A percentile compares a stretch with the other conserved stretches of the same genome.
These are phyloP conservation scores for Ilex aquifolium DNA, from an alignment of 257 asterid species.

Conservation along the genomic window DNA sequence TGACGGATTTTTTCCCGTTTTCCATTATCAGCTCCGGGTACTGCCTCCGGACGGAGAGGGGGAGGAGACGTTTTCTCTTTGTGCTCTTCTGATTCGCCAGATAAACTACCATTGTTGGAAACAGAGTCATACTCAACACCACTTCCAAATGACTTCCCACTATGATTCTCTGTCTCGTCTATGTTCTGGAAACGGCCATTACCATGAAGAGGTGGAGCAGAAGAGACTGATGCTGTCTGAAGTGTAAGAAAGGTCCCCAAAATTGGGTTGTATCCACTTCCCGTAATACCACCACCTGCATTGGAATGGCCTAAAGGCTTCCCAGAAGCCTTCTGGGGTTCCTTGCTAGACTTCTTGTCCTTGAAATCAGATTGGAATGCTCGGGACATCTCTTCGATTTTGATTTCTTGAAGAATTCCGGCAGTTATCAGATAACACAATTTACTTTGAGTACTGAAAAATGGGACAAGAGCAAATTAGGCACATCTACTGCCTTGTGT, in stretches of 20 bases:
- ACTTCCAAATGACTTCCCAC: slow-evolving; percentile 42
- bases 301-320: slow-evolving; percentile 57
- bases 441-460: slow-evolving; percentile 9
- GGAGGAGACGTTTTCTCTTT: slow-evolving; percentile 44
- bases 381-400: slow-evolving; percentile 58
- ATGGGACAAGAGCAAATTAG: slow-evolving; percentile 6
- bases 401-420: slow-evolving; percentile 24
- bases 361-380: slow-evolving; percentile 67
- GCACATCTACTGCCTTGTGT: too few relatives aligned
- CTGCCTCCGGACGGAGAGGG: slow-evolving; percentile 32
- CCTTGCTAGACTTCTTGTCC: slow-evolving; percentile 74
- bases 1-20: slow-evolving; percentile 73
- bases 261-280: slow-evolving; percentile 84
- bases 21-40: slow-evolving; percentile 67
- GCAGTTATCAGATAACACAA: slow-evolving; percentile 18
- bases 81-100: slow-evolving; percentile 89
- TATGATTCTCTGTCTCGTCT: slow-evolving; percentile 76
- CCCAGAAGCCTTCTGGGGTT: slow-evolving; percentile 50
- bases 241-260: slow-evolving; percentile 63
- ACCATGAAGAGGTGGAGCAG: slow-evolving; percentile 40
- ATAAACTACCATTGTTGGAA: slow-evolving; percentile 91
- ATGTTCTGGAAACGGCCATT: slow-evolving; percentile 82
- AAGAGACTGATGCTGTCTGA: slow-evolving; percentile 55
- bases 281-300: slow-evolving; percentile 44
- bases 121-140: slow-evolving; percentile 64